Conservation (phyloP, 768 basidiomycete species). For the Podaxis sp. region DNA sequence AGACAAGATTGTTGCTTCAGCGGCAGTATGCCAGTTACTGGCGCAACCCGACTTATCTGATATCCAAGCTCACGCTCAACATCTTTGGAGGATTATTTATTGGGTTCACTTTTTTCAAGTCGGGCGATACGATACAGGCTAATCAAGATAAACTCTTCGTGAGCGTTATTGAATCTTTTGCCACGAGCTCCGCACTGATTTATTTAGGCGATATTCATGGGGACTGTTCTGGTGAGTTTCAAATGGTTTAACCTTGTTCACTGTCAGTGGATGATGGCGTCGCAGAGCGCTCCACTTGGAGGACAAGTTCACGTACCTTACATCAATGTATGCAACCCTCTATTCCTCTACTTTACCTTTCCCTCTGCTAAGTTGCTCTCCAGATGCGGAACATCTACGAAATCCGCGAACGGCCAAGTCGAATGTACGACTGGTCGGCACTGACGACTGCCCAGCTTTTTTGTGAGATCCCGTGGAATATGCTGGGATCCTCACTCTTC, state of each 20-base stretch:
- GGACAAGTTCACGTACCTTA: conserved; percentile 68
- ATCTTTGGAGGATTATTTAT: conserved; percentile 56
- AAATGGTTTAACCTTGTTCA: not conserved
- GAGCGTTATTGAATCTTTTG: conserved; percentile 25
- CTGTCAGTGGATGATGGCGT: not conserved
- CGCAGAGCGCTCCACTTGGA: conserved; percentile 48
- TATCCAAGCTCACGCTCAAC: conserved; percentile 58
- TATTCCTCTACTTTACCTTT: not conserved
- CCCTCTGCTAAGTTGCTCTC: not conserved
- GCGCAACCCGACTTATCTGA: conserved; percentile 61
- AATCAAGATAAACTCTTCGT: conserved; percentile 70
- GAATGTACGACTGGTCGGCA: conserved; percentile 67
- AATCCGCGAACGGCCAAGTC: conserved; percentile 63
- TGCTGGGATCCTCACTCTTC: conserved; percentile 57
- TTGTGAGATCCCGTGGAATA: conserved; percentile 66
- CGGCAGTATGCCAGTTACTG: conserved; percentile 50
- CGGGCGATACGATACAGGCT: conserved; percentile 52
- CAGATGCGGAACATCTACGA: conserved; percentile 63
- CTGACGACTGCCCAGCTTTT: conserved; percentile 54
- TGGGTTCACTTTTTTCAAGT: conserved; percentile 65
- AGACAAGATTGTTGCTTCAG: conserved; percentile 39
- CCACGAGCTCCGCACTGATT: conserved; percentile 1
- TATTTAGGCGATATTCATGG: conserved; percentile 56
- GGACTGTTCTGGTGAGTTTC: conserved; percentile 40
- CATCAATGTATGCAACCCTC: conserved; percentile 33